Base-by-base conservation (phyloP, 192 early-diverging fungal species). In the Dissophora ornata region DNA sequence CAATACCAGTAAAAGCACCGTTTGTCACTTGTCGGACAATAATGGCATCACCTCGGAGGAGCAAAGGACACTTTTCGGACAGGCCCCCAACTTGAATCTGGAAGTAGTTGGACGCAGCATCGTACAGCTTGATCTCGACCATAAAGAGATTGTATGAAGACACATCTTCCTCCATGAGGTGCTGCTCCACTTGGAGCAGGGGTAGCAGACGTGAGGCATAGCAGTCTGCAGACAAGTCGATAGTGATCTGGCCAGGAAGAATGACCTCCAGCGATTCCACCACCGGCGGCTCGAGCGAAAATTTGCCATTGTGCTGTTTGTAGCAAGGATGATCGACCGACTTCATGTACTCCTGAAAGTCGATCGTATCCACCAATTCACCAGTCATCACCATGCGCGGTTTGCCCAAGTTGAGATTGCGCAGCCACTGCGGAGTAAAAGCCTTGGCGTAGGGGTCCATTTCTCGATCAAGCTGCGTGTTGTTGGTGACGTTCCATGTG, bases 61-160 rank as follows among this genome's bases (percentile, higher is more conserved):
- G 50, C 22, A 66, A 33, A 4, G 78, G 78, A 10, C 78, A 66
- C 33, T 56, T 61, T 47, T 79, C 78, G 15, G 67, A 60, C 0
- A 79, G 67, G 1, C 78, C 78, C 5, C 48, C 45, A n/a, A 79
- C 78, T 49, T 79, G 67, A 15, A 79, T 66, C 57, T 75, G 78
- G 22, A 79, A 69, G 33, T 57, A 71, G 24, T 63, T 63, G 8
- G 42, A 36, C 15, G 60, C 51, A 10, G 61, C 47, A 51, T 69
- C 75, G 21, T 50, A 58, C 11, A 71, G 22, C 11, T 71, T 69
- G 44, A 79, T 54, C 56, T 66, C 67, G 2, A 70, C 61, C 67
- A 66, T 71, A 13, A 32, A 62, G 3, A 79, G 54, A n/a, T 79
- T 71, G 49, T 69, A 79, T 1, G 65, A 57, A 3, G 61, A 65